Conservation (phyloP, 108 stramenopile genomes). For the Aurantiochytrium sp. region DNA sequence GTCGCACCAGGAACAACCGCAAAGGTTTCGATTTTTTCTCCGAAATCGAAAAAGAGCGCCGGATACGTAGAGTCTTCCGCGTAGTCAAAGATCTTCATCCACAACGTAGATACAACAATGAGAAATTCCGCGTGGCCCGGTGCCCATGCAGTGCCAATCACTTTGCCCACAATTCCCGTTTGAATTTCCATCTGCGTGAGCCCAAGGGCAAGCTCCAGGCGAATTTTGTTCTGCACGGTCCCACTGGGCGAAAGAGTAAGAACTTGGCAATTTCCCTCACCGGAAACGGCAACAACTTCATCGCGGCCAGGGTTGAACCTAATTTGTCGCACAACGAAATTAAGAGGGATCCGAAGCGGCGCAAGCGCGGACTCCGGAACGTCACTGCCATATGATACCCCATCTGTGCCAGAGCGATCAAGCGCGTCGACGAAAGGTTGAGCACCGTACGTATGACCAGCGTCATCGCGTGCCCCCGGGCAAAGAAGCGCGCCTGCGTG, state of each 20-base stretch:
- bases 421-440: no score
- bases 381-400: neutral
- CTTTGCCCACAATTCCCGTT: neutral
- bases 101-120: neutral
- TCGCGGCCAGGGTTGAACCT: neutral
- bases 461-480: neutral
- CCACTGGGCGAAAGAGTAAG: neutral
- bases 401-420: no score
- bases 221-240: neutral
- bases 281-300: neutral
- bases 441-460: neutral
- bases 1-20: neutral
- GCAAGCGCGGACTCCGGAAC: neutral
- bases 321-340: neutral
- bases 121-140: neutral
- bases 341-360: neutral
- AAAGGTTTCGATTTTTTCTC: neutral
- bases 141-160: neutral
- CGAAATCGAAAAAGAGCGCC: neutral
- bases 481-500: neutral
- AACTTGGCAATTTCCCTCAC: neutral
- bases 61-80: neutral
- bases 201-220: neutral
- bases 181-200: neutral
- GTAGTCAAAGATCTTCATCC: neutral